These are phyloP conservation scores for Tanozyma kutaoensis DNA, from an alignment of 805 yeast species.

Conservation along the genomic window DNA sequence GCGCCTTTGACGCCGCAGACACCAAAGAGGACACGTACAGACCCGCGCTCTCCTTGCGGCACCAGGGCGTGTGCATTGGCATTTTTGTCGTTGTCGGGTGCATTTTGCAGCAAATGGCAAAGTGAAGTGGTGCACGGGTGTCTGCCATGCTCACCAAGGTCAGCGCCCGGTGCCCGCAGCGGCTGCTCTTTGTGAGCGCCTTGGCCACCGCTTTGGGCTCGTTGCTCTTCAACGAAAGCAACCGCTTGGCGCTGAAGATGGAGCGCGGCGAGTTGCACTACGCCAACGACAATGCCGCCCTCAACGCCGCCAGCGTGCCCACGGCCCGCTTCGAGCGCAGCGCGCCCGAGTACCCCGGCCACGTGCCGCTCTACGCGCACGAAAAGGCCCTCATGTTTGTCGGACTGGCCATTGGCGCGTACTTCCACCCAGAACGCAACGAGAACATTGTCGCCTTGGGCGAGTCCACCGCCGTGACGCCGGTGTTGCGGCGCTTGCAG, in stretches of 20 bases:
- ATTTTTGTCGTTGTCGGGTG: too few relatives aligned
- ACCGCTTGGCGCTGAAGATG: slow-evolving; percentile 47
- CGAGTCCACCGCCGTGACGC: slow-evolving; percentile 74
- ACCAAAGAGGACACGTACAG: too few relatives aligned
- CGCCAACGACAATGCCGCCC: slow-evolving; percentile 16
- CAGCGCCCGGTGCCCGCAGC: too few relatives aligned
- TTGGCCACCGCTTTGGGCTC: slow-evolving; percentile 12
- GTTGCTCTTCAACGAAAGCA: slow-evolving; percentile 26
- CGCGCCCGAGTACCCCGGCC: slow-evolving; percentile 51
- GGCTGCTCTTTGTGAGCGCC: slow-evolving; percentile 5
- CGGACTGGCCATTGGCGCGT: slow-evolving; percentile 71
- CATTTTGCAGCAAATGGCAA: too few relatives aligned
- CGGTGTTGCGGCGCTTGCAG: slow-evolving; percentile 48
- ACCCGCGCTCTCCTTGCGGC: too few relatives aligned
- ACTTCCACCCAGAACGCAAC: slow-evolving; percentile 62
- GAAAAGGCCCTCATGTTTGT: slow-evolving; percentile 55
- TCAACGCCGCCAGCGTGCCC: slow-evolving; percentile 10
- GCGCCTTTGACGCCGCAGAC: too few relatives aligned
- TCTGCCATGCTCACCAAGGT: too few relatives aligned
- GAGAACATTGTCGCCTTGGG: slow-evolving; percentile 74
- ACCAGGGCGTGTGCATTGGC: too few relatives aligned
- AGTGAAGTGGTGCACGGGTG: too few relatives aligned
- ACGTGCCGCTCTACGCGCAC: slow-evolving; percentile 53
- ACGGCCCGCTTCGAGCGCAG: slow-evolving; percentile 22
- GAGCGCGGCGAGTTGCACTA: slow-evolving; percentile 35